Base-by-base conservation (phyloP, 805 yeast species). In the Candida xyloterini region DNA sequence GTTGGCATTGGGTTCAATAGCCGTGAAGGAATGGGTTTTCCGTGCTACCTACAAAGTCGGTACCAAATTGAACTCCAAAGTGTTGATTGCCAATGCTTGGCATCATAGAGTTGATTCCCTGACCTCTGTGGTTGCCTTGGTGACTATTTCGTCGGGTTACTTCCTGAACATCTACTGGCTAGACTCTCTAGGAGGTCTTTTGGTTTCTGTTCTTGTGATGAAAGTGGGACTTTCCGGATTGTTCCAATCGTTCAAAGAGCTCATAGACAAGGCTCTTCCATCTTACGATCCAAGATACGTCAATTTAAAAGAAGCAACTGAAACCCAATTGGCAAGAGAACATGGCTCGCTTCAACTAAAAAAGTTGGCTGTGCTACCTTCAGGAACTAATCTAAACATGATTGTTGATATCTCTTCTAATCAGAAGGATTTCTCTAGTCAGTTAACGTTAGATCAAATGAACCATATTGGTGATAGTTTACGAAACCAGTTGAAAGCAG, bases 21-120 rank as follows among this genome's bases (percentile, higher is more conserved):
- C 73, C 3, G 75, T 89, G 28, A 93, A 93, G 58, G 99, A 93
- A 62, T 78, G 95, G 76, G 77, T 93, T 29, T 93, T 78, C 64
- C 78, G 78, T 43, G 84, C 87, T 10, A 93, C 99, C 0, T 74
- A 81, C 63, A 78, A 79, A 45, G 79, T 93, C 15, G 99, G 97
- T 1, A 69, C 71, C 34, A 68, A 74, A 45, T 75, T 87, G 21
- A 84, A 86, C 56, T 88, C 96, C 0, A 87, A 88, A 47, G 98
- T 93, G 3, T 71, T 93, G 33, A 79, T 87, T 35, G 99, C 99
- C 4, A 93, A 93, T 57, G 99, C 99, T 3, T 93, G 99, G 98
- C 99, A 93, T 61, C 99, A 93, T 59, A 74, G 99, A 47, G 93
- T 91, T 9, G 99, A 93, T 58, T 84, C 95, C 1, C 61, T 93